A percentile compares a stretch with the other conserved stretches of the same genome.
These are phyloP conservation scores for Talaromyces albobiverticillius DNA, from an alignment of 2,329 filamentous ascomycete species.

Conservation along the genomic window DNA sequence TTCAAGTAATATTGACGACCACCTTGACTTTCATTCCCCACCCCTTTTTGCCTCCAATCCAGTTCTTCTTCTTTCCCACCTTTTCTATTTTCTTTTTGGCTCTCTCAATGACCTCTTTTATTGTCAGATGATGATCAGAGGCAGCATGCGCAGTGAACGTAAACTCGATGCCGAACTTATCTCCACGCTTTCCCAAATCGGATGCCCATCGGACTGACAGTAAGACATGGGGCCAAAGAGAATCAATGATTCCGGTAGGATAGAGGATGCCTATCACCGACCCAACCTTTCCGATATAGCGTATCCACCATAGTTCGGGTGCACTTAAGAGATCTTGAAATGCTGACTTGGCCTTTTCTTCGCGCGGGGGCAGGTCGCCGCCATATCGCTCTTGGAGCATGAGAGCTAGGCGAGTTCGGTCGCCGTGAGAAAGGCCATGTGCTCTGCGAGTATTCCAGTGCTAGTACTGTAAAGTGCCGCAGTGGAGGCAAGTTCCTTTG, in stretches of 20 bases:
- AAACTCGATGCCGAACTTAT: conserved; percentile 36
- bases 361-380: conserved; percentile 58
- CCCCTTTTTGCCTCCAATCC: conserved; percentile 28
- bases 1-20: conserved; percentile 2
- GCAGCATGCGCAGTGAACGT: conserved; percentile 42
- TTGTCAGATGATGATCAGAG: conserved; percentile 42
- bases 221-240: conserved; percentile 10
- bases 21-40: conserved; percentile 7
- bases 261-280: conserved; percentile 56
- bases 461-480: conserved; percentile 70
- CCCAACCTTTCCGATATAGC: conserved; percentile 61
- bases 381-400: conserved; percentile 73
- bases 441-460: conserved; percentile 63
- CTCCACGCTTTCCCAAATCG: conserved; percentile 38
- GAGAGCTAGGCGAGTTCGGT: conserved; percentile 68
- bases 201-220: conserved; percentile 31
- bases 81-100: conserved; percentile 50
- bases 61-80: conserved; percentile 60
- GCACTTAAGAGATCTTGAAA: conserved; percentile 54
- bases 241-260: conserved; percentile 52
- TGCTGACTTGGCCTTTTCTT: conserved; percentile 53
- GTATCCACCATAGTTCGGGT: conserved; percentile 64
- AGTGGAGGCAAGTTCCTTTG: conserved; percentile 58
- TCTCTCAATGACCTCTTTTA: conserved; percentile 31
- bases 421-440: conserved; percentile 71